Conservation (phyloP, 164 flowering plant species). For the Dillenia suffruticosa region DNA sequence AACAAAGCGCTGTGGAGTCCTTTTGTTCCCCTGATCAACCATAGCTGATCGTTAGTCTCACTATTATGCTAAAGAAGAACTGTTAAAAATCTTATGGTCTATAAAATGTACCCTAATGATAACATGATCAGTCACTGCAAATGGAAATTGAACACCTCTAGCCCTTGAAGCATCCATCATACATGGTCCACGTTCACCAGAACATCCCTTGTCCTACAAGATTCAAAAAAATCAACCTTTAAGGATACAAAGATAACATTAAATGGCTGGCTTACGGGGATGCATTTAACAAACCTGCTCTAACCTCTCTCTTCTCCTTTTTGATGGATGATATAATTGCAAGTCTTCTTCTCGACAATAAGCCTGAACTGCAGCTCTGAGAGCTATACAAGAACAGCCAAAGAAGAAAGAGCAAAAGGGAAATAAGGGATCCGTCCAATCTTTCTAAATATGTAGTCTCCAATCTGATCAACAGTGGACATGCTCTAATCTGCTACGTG, state of each 20-base stretch:
- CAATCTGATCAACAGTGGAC: too few species aligned
- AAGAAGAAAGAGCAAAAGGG: conserved; percentile 4
- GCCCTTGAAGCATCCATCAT: conserved; percentile 53
- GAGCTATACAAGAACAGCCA: conserved; percentile 42
- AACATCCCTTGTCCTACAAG: conserved; percentile 61
- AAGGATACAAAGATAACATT: conserved; percentile 2
- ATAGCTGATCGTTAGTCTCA: too few species aligned
- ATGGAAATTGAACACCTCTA: conserved; percentile 90
- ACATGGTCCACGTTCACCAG: conserved; percentile 56
- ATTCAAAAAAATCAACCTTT: not conserved
- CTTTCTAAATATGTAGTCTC: not conserved
- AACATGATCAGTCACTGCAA: conserved; percentile 78
- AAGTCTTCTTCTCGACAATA: conserved; percentile 76
- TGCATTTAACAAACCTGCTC: conserved; percentile 58
- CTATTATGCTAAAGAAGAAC: too few species aligned
- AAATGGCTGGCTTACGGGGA: not conserved
- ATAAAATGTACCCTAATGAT: conserved; percentile 66
- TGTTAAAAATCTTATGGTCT: not conserved
- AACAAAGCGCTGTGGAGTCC: conserved; percentile 90
- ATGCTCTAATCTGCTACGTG: too few species aligned
- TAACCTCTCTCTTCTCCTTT: conserved; percentile 77
- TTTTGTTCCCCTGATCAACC: conserved; percentile 75
- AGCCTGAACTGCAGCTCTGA: conserved; percentile 81
- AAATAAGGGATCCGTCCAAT: not conserved
- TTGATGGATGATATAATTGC: conserved; percentile 43